Evolutionary conservation across 805 yeast genomes (phyloP).

Genomic region (Lipomyces lipofer): DNA sequence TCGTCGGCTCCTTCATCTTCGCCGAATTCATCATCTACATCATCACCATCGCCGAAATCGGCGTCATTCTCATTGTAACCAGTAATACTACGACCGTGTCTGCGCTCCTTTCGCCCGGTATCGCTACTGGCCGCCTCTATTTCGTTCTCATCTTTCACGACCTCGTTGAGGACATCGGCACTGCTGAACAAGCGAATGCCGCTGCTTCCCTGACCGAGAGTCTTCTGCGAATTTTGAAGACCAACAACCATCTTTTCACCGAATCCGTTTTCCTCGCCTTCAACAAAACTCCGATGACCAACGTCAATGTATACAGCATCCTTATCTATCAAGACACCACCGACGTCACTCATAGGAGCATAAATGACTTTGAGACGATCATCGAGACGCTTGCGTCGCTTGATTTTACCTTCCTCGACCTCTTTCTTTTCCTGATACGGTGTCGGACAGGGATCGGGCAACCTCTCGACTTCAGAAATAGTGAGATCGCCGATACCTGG

Average conservation of each 20-base stretch:
- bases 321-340: constrained; percentile 94
- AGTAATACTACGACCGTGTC: constrained; percentile 22
- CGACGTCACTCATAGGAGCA: constrained; percentile 99
- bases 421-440: constrained; percentile 86
- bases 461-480: constrained; percentile 73
- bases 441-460: constrained; percentile 99
- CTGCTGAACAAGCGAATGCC: constrained; percentile 75
- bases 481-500: constrained; percentile 94
- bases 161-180: constrained; percentile 46
- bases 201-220: constrained; percentile 60
- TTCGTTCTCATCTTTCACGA: constrained; percentile 43
- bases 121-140: constrained; percentile 43
- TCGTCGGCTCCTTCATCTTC: constrained; percentile 23
- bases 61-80: constrained; percentile 29
- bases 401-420: constrained; percentile 66
- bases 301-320: constrained; percentile 96
- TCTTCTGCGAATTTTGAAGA: constrained; percentile 67
- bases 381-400: constrained; percentile 84
- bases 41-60: constrained; percentile 39
- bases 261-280: constrained; percentile 65
- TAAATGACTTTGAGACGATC: constrained; percentile 92
- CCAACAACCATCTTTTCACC: constrained; percentile 86
- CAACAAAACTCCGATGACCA: constrained; percentile 53
- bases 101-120: constrained; percentile 35
- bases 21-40: constrained; percentile 41